A percentile compares a stretch with the other conserved stretches of the same genome.
phyloP scores from a whole-genome alignment of 441 rosid genomes.

The Melastoma candidum region DNA sequence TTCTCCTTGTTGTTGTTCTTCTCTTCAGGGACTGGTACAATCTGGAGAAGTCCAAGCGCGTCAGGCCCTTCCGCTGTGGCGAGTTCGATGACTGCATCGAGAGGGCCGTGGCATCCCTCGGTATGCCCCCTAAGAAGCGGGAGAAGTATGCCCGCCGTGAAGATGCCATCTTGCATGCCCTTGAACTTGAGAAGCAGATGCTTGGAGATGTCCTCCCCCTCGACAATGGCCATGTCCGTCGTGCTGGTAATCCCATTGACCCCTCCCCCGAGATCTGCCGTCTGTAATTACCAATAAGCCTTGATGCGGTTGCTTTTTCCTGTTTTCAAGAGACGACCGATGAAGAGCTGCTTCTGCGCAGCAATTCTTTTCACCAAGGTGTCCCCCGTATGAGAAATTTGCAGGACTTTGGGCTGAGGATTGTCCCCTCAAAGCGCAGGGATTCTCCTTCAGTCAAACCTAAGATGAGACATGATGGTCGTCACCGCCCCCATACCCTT shows the following conservation, averaged over 20 bases:
- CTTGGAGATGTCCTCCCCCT: constrained; percentile 5
- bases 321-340: constrained; percentile 26
- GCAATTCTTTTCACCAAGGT: constrained; percentile 41
- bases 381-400: constrained; percentile 78
- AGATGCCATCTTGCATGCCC: constrained; percentile 98
- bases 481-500: constrained; percentile 23
- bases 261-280: constrained; percentile 24
- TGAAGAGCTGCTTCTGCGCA: constrained; percentile 30
- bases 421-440: constrained; percentile 51
- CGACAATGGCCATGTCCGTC: constrained; percentile 29
- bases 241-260: constrained; percentile 23
- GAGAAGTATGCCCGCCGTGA: constrained; percentile 99
- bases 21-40: constrained; percentile 95
- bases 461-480: constrained; percentile 25
- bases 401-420: constrained; percentile 72
- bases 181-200: constrained; percentile 85
- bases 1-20: constrained; percentile 3
- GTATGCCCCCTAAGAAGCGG: constrained; percentile 76
- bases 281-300: constrained; percentile 26
- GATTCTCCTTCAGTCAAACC: constrained; percentile 22
- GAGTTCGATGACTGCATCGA: constrained; percentile 95
- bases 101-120: constrained; percentile 74
- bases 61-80: constrained; percentile 78
- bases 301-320: constrained; percentile 11
- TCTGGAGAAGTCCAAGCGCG: constrained; percentile 96